These are phyloP conservation scores for Bolboschoenus planiculmis DNA, from an alignment of 176 grass and related monocot species.

Conservation along the genomic window DNA sequence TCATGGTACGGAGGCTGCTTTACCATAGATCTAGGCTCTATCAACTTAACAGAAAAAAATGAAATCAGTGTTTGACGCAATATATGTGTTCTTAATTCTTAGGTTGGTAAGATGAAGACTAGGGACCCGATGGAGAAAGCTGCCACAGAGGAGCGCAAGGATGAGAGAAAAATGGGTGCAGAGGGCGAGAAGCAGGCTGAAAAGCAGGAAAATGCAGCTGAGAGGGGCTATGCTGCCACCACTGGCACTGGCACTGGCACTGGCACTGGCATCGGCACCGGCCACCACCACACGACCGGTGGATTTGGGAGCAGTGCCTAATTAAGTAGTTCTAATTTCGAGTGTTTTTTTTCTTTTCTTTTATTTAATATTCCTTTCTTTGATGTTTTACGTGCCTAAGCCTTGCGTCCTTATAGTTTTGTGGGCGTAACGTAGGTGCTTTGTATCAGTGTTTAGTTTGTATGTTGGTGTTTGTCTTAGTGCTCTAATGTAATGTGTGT, in stretches of 20 bases:
- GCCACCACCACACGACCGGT: neutral
- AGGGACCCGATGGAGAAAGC: conserved; percentile 45
- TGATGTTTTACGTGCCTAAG: neutral
- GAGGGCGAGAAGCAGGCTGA: conserved; percentile 40
- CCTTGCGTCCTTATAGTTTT: neutral
- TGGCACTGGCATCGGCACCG: neutral
- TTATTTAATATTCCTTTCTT: neutral
- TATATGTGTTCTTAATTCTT: neutral
- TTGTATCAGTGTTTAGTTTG: neutral
- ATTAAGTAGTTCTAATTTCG: neutral
- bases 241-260: neutral
- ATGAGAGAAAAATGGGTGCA: conserved; percentile 36
- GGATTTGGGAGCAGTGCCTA: conserved; percentile 5
- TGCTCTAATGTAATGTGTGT: no score
- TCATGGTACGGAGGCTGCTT: neutral
- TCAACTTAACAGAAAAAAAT: no score
- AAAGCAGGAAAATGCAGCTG: conserved; percentile 26
- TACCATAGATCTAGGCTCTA: no score
- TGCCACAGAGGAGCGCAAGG: conserved; percentile 40
- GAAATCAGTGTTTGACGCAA: neutral
- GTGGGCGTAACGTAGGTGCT: neutral
- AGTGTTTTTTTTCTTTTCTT: neutral
- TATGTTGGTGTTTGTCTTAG: neutral
- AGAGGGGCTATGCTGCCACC: conserved; percentile 12
- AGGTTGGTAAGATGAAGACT: conserved; percentile 61